Evolutionary conservation across 139 green algal species (phyloP), one percentile per base, ranked within the genome.

Genomic region (Edaphochlamys debaryana): DNA sequence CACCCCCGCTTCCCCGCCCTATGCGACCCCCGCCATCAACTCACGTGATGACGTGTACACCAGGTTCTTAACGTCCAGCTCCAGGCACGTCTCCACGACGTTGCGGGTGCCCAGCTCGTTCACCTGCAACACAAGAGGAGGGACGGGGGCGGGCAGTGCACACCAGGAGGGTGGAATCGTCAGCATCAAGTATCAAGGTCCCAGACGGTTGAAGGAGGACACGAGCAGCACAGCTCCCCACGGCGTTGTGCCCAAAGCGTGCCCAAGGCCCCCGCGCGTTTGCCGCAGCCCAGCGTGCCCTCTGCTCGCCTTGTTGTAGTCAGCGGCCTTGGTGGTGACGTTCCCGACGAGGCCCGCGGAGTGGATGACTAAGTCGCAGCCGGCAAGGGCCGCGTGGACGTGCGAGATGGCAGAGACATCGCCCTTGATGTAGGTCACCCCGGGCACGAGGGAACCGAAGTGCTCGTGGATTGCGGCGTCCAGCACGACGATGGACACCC

Each of bases 371-470:
- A 45, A 67, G 4, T 4, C 32, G 34, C 42, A 69, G 25, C 23
- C 25, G 2, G 25, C 27, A 2, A 56, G 25, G 17, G 67, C 67
- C 0, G 29, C 22, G 38, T 40, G 77, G 1, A 83, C 3, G 34
- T 83, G 45, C 4, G 63, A 40, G 32, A 67, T 67, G 2, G 45
- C 41, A 34, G 58, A 67, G 37, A 83, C 42, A 36, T 83, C 77
- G 34, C 77, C 77, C 4, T 22, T 32, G 23, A 73, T 64, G 36
- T 75, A 83, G 4, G 77, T 83, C 4, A 67, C 77, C 1, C 56
- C 68, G 19, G 80, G 80, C 52, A 90, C 56, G 60, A 85, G 62
- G 22, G 58, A 40, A 45, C 58, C 54, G 71, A 87, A 87, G 56
- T 82, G 77, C 9, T 60, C 32, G 34, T 79, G 74, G 0, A 90